Percentiles rank a stretch among this genome's conserved stretches.
phyloP scores from a whole-genome alignment of 2,329 filamentous ascomycete species.

The Fusarium burgessii region DNA sequence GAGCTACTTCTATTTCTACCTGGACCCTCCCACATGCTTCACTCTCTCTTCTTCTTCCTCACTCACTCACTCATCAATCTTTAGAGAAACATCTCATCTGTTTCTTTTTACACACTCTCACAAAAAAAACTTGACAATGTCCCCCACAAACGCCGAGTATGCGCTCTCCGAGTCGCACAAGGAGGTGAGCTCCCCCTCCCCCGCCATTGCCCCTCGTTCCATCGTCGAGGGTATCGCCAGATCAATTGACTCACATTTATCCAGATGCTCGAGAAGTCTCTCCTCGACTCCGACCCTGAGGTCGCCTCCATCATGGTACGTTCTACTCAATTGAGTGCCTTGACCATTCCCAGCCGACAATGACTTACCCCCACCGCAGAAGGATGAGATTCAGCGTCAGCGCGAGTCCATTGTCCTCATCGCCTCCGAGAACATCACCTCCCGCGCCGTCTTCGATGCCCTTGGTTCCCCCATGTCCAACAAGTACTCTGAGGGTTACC shows the following conservation, averaged over 20 bases:
- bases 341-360: neutral
- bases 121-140: slow-evolving; percentile 52
- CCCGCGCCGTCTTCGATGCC: slow-evolving; percentile 96
- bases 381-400: slow-evolving; percentile 95
- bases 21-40: slow-evolving; percentile 34
- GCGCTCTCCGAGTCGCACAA: slow-evolving; percentile 67
- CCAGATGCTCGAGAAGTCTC: slow-evolving; percentile 94
- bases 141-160: slow-evolving; percentile 60
- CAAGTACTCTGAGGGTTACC: slow-evolving; percentile 99
- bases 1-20: slow-evolving; percentile 36
- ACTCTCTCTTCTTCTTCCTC: slow-evolving; percentile 17
- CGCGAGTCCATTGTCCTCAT: slow-evolving; percentile 99
- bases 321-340: slow-evolving; percentile 32
- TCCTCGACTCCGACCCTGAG: slow-evolving; percentile 92
- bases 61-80: slow-evolving; percentile 18
- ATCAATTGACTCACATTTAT: slow-evolving; percentile 32
- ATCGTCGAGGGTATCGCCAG: slow-evolving; percentile 1
- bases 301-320: slow-evolving; percentile 96
- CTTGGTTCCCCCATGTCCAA: slow-evolving; percentile 96
- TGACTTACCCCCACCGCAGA: slow-evolving; percentile 63
- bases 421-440: slow-evolving; percentile 99
- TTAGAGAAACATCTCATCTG: slow-evolving; percentile 24
- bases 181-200: slow-evolving; percentile 57
- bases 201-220: slow-evolving; percentile 40
- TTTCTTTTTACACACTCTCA: slow-evolving; percentile 14